These are phyloP conservation scores for Cardamine resedifolia DNA, from an alignment of 345 rosid genomes.

Conservation along the genomic window DNA sequence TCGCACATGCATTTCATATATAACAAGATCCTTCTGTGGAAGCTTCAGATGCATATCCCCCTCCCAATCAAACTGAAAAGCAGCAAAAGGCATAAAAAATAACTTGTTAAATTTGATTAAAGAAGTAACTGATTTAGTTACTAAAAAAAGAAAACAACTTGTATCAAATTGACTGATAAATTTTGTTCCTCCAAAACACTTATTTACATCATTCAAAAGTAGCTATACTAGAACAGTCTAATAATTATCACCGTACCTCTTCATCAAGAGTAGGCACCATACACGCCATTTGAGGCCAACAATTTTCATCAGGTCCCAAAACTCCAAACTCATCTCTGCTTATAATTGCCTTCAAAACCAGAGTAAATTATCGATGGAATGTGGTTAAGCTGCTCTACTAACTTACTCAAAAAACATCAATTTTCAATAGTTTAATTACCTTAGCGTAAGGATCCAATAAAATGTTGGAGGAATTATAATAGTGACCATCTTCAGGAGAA, in stretches of 20 bases:
- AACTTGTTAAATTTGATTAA: background rate
- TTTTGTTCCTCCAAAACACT: background rate
- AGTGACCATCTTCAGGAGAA: slow-evolving; percentile 74
- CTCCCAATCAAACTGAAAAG: slow-evolving; percentile 93
- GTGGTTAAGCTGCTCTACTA: background rate
- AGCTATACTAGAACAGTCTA: background rate
- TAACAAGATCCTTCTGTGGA: slow-evolving; percentile 71
- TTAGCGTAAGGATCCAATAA: slow-evolving; percentile 93
- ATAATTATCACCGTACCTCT: slow-evolving; percentile 48
- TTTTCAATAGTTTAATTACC: slow-evolving; percentile 38
- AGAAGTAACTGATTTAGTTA: background rate
- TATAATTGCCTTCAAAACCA: slow-evolving; percentile 62
- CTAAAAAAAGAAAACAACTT: background rate
- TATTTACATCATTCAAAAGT: background rate
- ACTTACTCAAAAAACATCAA: background rate
- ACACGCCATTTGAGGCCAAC: slow-evolving; percentile 98
- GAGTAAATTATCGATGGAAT: background rate
- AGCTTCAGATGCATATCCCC: slow-evolving; percentile 85
- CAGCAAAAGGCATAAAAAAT: background rate
- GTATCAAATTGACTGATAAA: background rate
- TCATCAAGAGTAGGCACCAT: slow-evolving; percentile 62
- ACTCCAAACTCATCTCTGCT: slow-evolving; percentile 85
- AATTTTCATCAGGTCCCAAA: slow-evolving; percentile 59
- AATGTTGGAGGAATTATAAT: slow-evolving; percentile 53
- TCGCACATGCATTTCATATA: slow-evolving; percentile 94